These are phyloP conservation scores for Solanum clarkiae DNA, from an alignment of 257 asterid genomes.

Conservation along the genomic window DNA sequence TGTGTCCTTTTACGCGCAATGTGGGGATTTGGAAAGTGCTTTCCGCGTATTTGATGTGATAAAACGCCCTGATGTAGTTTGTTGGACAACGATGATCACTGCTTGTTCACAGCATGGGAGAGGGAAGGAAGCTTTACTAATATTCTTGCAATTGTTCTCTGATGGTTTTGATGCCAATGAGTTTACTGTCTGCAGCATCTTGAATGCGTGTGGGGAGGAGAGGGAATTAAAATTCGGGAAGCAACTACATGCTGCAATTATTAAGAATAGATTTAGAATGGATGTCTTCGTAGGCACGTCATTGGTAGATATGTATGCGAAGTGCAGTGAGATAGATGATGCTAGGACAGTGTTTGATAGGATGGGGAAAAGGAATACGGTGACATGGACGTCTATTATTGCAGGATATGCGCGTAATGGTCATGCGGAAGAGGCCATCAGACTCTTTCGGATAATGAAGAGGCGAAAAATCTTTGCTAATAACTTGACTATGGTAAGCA, in stretches of 20 bases:
- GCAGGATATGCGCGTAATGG: conserved; percentile 87
- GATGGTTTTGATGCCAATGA: conserved; percentile 69
- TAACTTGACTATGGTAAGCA: conserved; percentile 67
- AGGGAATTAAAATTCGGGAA: conserved; percentile 51
- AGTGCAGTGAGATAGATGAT: conserved; percentile 51
- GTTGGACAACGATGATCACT: conserved; percentile 84
- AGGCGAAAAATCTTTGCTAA: conserved; percentile 37
- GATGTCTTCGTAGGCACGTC: conserved; percentile 67
- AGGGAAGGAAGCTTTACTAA: conserved; percentile 41
- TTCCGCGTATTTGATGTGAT: conserved; percentile 42
- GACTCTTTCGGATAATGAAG: conserved; percentile 49
- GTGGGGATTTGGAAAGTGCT: conserved; percentile 53
- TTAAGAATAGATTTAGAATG: conserved; percentile 43
- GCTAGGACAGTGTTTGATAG: conserved; percentile 50
- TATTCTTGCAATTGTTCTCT: conserved; percentile 44
- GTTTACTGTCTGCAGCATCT: conserved; percentile 56
- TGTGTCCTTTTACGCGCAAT: conserved; percentile 56
- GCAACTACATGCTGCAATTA: conserved; percentile 51
- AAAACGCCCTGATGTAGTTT: conserved; percentile 46
- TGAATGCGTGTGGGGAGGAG: conserved; percentile 78
- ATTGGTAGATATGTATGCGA: conserved; percentile 73
- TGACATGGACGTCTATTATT: conserved; percentile 72
- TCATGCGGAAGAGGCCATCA: conserved; percentile 50
- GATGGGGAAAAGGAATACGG: conserved; percentile 49
- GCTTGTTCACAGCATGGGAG: conserved; percentile 60